Conservation (phyloP, 768 basidiomycete genomes). For the Mycena vulgaris region DNA sequence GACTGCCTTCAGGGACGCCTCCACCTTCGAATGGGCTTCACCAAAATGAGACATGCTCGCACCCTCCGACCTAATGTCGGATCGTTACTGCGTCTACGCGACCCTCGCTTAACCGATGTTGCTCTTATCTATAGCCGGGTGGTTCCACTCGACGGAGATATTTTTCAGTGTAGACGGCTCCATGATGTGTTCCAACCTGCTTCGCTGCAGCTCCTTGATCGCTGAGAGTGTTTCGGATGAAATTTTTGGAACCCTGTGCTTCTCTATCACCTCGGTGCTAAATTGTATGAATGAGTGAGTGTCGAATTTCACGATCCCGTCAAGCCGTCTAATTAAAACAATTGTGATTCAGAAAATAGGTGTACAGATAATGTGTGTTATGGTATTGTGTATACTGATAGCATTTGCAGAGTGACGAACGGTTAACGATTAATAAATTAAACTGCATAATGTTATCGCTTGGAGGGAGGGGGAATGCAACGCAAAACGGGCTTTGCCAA, state of each 20-base stretch:
- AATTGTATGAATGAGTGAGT: not conserved
- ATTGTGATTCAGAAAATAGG: not conserved
- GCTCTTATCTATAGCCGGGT: not conserved
- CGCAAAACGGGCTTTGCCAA: not conserved
- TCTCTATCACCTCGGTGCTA: not conserved
- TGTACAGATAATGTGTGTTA: not conserved
- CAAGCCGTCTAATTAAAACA: not conserved
- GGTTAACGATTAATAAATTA: not conserved
- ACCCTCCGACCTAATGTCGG: not conserved
- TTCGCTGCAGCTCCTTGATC: not conserved
- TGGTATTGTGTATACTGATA: slow-evolving; percentile 5
- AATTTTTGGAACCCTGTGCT: not conserved
- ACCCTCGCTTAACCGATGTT: not conserved
- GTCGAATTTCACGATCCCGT: not conserved
- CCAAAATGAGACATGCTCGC: not conserved
- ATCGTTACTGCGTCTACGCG: not conserved
- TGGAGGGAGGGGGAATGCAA: not conserved
- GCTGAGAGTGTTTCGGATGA: not conserved
- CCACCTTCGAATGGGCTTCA: not conserved
- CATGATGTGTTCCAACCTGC: not conserved
- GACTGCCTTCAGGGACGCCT: not conserved
- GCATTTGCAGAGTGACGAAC: slow-evolving; percentile 15
- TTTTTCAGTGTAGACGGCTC: not conserved
- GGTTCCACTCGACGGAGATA: not conserved
- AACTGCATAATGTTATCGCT: not conserved